Conservation (phyloP, 1,284 basidiomycete species). For the Spongispora temasekensis region DNA sequence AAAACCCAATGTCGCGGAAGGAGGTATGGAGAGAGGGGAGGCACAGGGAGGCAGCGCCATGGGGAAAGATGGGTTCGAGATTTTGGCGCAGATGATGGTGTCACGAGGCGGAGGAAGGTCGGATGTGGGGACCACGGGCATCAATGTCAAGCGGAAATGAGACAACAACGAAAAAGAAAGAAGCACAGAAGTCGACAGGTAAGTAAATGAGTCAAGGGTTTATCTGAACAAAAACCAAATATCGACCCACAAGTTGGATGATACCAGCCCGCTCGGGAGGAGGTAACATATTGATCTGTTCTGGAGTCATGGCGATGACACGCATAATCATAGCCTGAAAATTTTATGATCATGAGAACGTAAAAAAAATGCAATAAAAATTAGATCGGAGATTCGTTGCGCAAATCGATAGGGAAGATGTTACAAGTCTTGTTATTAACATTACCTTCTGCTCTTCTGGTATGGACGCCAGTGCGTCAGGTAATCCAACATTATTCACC, state of each 20-base stretch:
- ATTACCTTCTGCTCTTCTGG: conserved; percentile 70
- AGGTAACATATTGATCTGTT: conserved; percentile 63
- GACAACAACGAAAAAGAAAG: conserved; percentile 2
- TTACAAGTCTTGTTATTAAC: conserved; percentile 3
- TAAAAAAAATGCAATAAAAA: not conserved
- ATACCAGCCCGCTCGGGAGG: conserved; percentile 62
- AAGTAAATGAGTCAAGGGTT: too few species aligned
- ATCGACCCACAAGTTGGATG: conserved; percentile 60
- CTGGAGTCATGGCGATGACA: conserved; percentile 68
- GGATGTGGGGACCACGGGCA: conserved; percentile 20
- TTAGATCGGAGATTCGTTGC: too few species aligned
- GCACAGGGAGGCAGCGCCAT: conserved; percentile 11
- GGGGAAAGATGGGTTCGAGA: conserved; percentile 14
- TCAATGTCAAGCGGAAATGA: conserved; percentile 33
- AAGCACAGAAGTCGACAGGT: conserved; percentile 9
- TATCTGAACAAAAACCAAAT: conserved; percentile 32
- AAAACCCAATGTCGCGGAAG: conserved; percentile 10
- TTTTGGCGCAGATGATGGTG: conserved; percentile 6
- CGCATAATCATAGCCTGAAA: conserved; percentile 63
- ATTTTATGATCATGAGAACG: conserved; percentile 12
- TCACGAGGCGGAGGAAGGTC: conserved; percentile 14
- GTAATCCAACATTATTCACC: conserved; percentile 32
- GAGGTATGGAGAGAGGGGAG: conserved; percentile 5
- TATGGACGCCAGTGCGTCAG: conserved; percentile 57
- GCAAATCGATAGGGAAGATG: conserved; percentile 5